Conservation (phyloP, 1,139 yeast genomes). For the Pichia inconspicua region DNA sequence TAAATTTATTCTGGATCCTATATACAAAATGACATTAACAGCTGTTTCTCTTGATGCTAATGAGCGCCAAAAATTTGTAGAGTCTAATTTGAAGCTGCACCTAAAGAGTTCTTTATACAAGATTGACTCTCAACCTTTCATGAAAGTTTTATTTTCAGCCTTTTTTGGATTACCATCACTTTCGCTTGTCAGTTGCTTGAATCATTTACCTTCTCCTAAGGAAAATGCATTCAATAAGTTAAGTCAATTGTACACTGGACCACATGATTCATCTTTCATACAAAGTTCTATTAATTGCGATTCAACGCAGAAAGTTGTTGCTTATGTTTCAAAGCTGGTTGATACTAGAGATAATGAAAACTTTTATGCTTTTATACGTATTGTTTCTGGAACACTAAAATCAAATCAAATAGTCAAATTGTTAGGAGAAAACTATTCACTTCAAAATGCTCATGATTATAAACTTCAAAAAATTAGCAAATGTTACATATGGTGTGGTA, state of each 20-base stretch:
- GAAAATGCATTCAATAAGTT: slow-evolving; percentile 26
- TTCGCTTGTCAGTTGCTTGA: slow-evolving; percentile 43
- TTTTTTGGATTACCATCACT: slow-evolving; percentile 51
- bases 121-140: slow-evolving; percentile 50
- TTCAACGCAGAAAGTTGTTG: slow-evolving; percentile 39
- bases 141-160: slow-evolving; percentile 45
- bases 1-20: slow-evolving; percentile 64
- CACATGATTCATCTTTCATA: slow-evolving; percentile 14
- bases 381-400: slow-evolving; percentile 52
- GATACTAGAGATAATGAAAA: slow-evolving; percentile 42
- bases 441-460: slow-evolving; percentile 46
- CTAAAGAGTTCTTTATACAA: slow-evolving; percentile 33
- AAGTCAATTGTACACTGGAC: slow-evolving; percentile 15
- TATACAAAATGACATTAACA: slow-evolving; percentile 66
- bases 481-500: slow-evolving; percentile 59
- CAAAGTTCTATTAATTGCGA: slow-evolving; percentile 27
- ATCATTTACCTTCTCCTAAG: slow-evolving; percentile 37
- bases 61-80: slow-evolving; percentile 36
- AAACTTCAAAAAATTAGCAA: slow-evolving; percentile 34
- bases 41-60: slow-evolving; percentile 48
- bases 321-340: slow-evolving; percentile 54
- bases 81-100: slow-evolving; percentile 38
- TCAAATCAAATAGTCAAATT: slow-evolving; percentile 44
- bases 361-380: slow-evolving; percentile 51
- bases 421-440: slow-evolving; percentile 47